Conservation (phyloP, 176 grass and related monocot species). For the Bromus sterilis region DNA sequence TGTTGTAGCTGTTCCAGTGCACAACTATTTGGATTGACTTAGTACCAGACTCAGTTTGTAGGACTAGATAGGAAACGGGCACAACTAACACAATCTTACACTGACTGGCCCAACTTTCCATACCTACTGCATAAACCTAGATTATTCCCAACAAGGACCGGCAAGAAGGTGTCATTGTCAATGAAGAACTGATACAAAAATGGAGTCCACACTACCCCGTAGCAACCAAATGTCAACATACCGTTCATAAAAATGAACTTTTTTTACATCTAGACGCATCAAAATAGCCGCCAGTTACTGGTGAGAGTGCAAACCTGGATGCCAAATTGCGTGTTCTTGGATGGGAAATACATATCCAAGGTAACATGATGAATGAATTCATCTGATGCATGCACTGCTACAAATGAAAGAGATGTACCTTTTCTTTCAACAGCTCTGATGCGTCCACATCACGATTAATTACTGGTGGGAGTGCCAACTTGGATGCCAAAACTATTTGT, state of each 20-base stretch:
- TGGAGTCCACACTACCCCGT: not conserved
- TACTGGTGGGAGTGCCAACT: conserved; percentile 38
- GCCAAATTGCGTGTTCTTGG: conserved; percentile 56
- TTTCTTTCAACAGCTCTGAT: conserved; percentile 85
- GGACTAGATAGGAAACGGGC: not conserved
- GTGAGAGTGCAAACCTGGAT: conserved; percentile 42
- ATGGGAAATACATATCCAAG: conserved; percentile 59
- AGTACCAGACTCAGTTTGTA: not conserved
- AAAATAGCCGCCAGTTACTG: conserved; percentile 38
- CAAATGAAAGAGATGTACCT: conserved; percentile 79
- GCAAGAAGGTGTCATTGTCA: not conserved
- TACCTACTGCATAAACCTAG: not conserved
- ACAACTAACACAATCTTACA: not conserved
- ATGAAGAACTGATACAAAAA: not conserved
- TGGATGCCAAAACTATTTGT: conserved; percentile 63
- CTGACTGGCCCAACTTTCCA: not conserved
- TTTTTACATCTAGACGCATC: conserved; percentile 65
- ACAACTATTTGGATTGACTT: not conserved
- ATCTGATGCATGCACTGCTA: conserved; percentile 71
- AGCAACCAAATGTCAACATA: not conserved
- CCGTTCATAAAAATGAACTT: not conserved
- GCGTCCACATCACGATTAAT: conserved; percentile 45
- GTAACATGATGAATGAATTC: conserved; percentile 60
- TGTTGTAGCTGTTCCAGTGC: not conserved
- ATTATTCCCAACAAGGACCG: not conserved